phyloP scores from a whole-genome alignment of 2,329 filamentous ascomycete genomes.

The Fusarium napiforme region DNA sequence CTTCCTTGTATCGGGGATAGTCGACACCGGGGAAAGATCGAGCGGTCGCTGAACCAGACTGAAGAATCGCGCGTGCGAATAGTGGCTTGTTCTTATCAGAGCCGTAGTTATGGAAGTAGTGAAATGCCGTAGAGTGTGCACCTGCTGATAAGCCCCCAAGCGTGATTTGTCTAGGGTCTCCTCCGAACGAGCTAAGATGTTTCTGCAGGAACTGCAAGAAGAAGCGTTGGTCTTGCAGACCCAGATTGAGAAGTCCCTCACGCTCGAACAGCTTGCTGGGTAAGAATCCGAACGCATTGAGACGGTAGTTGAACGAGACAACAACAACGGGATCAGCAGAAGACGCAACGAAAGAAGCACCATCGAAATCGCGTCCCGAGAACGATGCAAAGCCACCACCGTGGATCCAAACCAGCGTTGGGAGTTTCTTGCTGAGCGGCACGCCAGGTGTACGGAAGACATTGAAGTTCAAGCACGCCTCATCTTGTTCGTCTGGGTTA shows the following conservation, averaged over 20 bases:
- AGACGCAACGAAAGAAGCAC: slow-evolving; percentile 1
- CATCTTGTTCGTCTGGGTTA: neutral
- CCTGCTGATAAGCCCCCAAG: slow-evolving; percentile 5
- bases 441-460: neutral
- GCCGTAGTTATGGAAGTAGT: slow-evolving; percentile 12
- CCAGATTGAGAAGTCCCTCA: neutral
- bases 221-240: neutral
- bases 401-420: slow-evolving; percentile 7
- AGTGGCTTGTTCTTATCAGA: neutral
- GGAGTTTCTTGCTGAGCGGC: neutral
- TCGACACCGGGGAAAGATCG: neutral
- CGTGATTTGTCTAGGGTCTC: neutral
- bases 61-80: neutral
- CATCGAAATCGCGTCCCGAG: neutral
- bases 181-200: neutral
- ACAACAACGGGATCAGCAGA: neutral
- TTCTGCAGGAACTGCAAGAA: neutral
- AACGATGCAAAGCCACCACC: slow-evolving; percentile 13
- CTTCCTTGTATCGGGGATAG: slow-evolving; percentile 3
- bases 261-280: neutral
- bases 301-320: slow-evolving; percentile 7
- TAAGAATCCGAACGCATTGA: slow-evolving; percentile 3
- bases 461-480: slow-evolving; percentile 11
- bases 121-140: slow-evolving; percentile 4
- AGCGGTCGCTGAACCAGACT: slow-evolving; percentile 13